phyloP scores from a whole-genome alignment of 2,329 filamentous ascomycete species.

The Neopestalotiopsis rosae region DNA sequence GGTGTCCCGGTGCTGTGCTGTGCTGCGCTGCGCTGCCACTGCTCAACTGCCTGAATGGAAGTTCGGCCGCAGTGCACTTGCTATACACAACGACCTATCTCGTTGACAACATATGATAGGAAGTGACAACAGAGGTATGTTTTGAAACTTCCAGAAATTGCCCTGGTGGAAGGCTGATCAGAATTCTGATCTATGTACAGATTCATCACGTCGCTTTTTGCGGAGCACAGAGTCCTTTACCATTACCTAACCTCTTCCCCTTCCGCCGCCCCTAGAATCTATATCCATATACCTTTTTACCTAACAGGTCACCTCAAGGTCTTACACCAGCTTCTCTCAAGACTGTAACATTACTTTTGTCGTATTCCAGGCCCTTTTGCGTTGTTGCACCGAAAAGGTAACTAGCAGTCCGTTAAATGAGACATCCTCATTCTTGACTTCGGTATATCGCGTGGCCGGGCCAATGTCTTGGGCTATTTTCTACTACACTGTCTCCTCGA shows the following conservation, averaged over 20 bases:
- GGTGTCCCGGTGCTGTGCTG: not conserved
- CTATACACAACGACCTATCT: not conserved
- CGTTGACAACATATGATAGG: not conserved
- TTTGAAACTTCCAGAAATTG: not conserved
- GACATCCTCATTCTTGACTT: not conserved
- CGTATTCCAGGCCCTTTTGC: not conserved
- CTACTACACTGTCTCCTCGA: slow-evolving; percentile 9
- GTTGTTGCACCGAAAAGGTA: not conserved
- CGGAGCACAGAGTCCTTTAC: not conserved
- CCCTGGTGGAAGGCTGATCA: not conserved
- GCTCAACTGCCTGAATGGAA: not conserved
- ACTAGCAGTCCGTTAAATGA: not conserved
- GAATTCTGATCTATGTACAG: not conserved
- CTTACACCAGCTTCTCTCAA: not conserved
- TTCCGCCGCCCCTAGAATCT: not conserved
- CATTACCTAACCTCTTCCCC: not conserved
- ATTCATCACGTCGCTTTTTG: not conserved
- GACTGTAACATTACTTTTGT: not conserved
- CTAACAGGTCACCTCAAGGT: not conserved
- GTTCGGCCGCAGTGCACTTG: not conserved
- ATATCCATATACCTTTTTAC: not conserved
- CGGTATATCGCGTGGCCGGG: not conserved
- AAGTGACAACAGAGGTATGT: not conserved
- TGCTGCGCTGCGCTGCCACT: not conserved
- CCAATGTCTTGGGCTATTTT: not conserved